Evolutionary conservation across 1,284 basidiomycete species (phyloP).

Genomic region (Calocybe gambosa): DNA sequence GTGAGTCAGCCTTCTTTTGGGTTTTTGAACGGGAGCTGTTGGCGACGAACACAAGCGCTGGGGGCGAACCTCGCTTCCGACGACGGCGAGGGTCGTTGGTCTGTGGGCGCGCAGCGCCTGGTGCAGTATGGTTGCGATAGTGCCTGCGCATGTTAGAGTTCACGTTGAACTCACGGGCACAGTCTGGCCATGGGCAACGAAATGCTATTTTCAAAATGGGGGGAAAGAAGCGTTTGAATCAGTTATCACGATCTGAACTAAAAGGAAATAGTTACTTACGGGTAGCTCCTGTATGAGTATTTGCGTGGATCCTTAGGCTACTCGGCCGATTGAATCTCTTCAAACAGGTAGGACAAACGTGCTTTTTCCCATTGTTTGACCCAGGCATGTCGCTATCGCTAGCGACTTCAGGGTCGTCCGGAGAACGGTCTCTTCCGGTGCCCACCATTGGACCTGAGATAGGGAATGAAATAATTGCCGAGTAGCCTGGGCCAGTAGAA

Average conservation of each 20-base stretch:
- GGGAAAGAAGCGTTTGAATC: background rate
- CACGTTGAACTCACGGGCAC: constrained; percentile 70
- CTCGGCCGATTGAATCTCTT: constrained; percentile 76
- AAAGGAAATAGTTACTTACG: constrained; percentile 40
- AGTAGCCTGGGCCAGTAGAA: constrained; percentile 12
- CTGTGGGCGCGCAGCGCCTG: constrained; percentile 21
- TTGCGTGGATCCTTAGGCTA: constrained; percentile 68
- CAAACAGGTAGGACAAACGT: constrained; percentile 58
- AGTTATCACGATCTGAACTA: constrained; percentile 1
- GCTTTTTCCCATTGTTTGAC: constrained; percentile 38
- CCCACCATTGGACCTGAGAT: constrained; percentile 7
- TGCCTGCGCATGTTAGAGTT: constrained; percentile 80
- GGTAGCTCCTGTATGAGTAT: constrained; percentile 72
- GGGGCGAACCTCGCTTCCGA: constrained; percentile 17
- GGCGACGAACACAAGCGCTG: constrained; percentile 11
- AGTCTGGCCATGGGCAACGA: constrained; percentile 66
- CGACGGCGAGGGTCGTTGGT: constrained; percentile 20
- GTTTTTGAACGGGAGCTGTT: constrained; percentile 4
- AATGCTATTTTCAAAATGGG: constrained; percentile 42
- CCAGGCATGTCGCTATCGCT: constrained; percentile 25
- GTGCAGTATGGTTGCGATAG: constrained; percentile 54
- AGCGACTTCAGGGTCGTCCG: constrained; percentile 20
- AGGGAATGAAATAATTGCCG: constrained; percentile 21
- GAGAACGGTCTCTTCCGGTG: constrained; percentile 8
- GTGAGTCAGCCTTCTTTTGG: background rate